phyloP scores from a whole-genome alignment of 345 rosid genomes.

The Rhizophora apiculata region DNA sequence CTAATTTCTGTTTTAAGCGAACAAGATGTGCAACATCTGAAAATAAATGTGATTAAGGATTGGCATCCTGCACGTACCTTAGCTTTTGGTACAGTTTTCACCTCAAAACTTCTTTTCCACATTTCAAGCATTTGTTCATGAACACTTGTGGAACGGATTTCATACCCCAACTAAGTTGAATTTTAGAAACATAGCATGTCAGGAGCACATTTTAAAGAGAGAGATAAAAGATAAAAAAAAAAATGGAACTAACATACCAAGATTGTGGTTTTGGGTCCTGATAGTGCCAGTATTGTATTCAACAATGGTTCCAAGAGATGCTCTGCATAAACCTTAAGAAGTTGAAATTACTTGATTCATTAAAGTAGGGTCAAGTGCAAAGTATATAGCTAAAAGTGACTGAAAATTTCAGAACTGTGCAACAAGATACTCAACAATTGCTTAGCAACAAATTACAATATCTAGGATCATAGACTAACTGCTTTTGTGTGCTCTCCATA shows the following conservation, averaged over 20 bases:
- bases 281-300: slow-evolving; percentile 61
- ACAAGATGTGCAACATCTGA: background rate
- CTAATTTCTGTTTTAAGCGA: background rate
- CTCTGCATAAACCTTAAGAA: slow-evolving; percentile 77
- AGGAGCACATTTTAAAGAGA: background rate
- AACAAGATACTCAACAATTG: too few relatives aligned
- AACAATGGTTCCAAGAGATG: slow-evolving; percentile 83
- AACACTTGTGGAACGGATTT: slow-evolving; percentile 79
- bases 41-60: background rate
- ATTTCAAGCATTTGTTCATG: slow-evolving; percentile 81
- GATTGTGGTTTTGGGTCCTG: slow-evolving; percentile 81
- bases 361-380: background rate
- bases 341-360: slow-evolving; percentile 20
- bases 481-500: too few relatives aligned
- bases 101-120: slow-evolving; percentile 75
- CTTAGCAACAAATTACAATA: too few relatives aligned
- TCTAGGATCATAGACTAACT: too few relatives aligned
- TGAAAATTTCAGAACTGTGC: too few relatives aligned
- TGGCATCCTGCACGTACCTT: slow-evolving; percentile 43
- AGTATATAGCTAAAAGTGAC: background rate
- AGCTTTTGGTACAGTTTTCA: slow-evolving; percentile 64
- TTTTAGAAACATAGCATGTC: slow-evolving; percentile 8
- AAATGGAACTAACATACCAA: slow-evolving; percentile 37
- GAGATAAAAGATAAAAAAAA: background rate
- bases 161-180: slow-evolving; percentile 71